Evolutionary conservation across 2,329 filamentous ascomycete species (phyloP), one percentile per base, ranked within the genome.

Genomic region (Verticillium nubilum): DNA sequence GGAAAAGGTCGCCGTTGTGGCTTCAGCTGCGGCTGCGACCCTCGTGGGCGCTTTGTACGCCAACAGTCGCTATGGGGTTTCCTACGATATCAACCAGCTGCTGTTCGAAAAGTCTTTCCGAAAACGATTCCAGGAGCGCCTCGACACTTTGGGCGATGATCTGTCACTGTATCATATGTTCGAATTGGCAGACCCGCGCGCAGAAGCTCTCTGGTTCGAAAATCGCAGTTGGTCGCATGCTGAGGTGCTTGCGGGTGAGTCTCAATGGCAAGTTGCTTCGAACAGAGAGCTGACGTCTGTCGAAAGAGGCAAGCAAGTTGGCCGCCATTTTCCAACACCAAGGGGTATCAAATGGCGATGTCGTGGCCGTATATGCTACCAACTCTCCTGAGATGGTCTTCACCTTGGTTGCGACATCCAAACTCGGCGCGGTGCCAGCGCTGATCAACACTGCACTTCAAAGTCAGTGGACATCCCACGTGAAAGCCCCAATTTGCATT

Each of bases 311-410:
- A 4, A 56, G 54, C 54, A 56, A 26, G 10, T 26, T 56, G n/a
- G 54, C 54, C 9, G 23, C 17, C 13, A 35, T 56, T 10, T 56
- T 56, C 23, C 29, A 35, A 17, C 19, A 12, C 9, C 54, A 37
- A 25, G 54, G 54, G 12, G 31, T 56, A 3, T 56, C 54, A 10
- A 56, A 56, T 10, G 54, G 54, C 4, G 54, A 56, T 37, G 54
- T 56, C 29, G 23, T 56, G 3, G 54, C 29, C 13, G 54, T 56
- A 3, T 56, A 37, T 27, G 31, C 54, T 29, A 56, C 54, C 31
- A 56, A 56, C 19, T 56, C 54, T 6, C 54, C 54, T 19, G 54
- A 56, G 23, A 56, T 56, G 54, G 54, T 56, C 23, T 56, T 56
- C 19, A 37, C 54, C 12, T 5, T 56, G 4, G 54, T 29, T 26